Conservation (phyloP, 2,329 filamentous ascomycete species). For the Penicillium glabrum region DNA sequence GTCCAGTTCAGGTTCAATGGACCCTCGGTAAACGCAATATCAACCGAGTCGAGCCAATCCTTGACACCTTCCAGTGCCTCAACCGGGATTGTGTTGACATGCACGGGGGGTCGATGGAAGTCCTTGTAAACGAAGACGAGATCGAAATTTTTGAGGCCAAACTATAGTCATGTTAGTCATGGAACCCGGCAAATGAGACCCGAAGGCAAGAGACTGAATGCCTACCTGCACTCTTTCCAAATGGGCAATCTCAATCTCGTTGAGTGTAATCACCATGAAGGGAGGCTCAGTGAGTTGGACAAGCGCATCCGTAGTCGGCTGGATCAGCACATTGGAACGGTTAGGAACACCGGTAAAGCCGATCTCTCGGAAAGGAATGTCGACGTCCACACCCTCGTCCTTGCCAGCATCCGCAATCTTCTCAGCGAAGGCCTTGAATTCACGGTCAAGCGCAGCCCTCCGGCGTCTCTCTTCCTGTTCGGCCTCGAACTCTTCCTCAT, state of each 20-base stretch:
- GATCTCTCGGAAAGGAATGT: conserved; percentile 94
- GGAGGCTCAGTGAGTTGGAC: conserved; percentile 97
- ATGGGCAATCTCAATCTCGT: conserved; percentile 95
- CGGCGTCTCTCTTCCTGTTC: conserved; percentile 95
- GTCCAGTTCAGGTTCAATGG: conserved; percentile 98
- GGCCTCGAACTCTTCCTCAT: conserved; percentile 97
- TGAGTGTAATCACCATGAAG: conserved; percentile 92
- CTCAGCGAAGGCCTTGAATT: conserved; percentile 95
- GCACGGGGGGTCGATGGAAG: conserved; percentile 82
- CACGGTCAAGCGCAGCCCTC: conserved; percentile 85
- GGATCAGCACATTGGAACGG: conserved; percentile 91
- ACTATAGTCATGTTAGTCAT: conserved; percentile 54
- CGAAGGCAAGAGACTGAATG: background rate
- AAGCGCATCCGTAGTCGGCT: conserved; percentile 93
- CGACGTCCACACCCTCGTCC: conserved; percentile 85
- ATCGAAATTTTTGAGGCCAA: conserved; percentile 98
- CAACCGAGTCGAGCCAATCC: conserved; percentile 94
- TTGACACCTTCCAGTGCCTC: conserved; percentile 94
- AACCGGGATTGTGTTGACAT: conserved; percentile 97
- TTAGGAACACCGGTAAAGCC: conserved; percentile 96
- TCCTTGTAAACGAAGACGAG: conserved; percentile 98
- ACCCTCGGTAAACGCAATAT: conserved; percentile 91
- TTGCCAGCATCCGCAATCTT: conserved; percentile 96
- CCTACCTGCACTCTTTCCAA: conserved; percentile 78
- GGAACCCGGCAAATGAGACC: background rate